Conservation (phyloP, 2,329 filamentous ascomycete genomes). For the Pyrenophora tritici-repentis region DNA sequence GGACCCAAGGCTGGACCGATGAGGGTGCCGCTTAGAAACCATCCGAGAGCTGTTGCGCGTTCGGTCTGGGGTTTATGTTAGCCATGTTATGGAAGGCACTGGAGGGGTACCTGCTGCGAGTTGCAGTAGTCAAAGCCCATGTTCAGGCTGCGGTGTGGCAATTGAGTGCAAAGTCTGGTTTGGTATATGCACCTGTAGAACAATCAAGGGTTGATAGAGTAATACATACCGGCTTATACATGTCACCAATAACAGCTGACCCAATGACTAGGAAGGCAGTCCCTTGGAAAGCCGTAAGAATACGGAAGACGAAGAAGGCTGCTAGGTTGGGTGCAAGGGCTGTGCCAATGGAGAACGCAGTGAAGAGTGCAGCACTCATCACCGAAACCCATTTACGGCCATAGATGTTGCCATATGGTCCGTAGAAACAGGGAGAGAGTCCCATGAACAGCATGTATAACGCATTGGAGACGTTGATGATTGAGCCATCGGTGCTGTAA, state of each 20-base stretch:
- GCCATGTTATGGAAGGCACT: neutral
- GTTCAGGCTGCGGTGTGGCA: neutral
- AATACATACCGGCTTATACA: conserved; percentile 50
- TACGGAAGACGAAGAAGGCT: conserved; percentile 74
- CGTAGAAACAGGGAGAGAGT: conserved; percentile 65
- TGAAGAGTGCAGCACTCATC: conserved; percentile 66
- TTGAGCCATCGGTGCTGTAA: conserved; percentile 67
- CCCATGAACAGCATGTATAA: conserved; percentile 78
- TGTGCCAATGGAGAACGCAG: conserved; percentile 71
- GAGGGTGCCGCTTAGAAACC: conserved; percentile 73
- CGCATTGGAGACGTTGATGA: conserved; percentile 76
- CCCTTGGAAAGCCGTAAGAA: conserved; percentile 75
- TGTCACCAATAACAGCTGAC: conserved; percentile 67
- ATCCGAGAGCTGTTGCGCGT: conserved; percentile 73
- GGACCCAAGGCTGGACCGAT: conserved; percentile 67
- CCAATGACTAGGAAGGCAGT: conserved; percentile 76
- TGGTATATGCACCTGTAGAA: neutral
- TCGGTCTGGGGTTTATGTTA: conserved; percentile 62
- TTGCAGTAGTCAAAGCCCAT: conserved; percentile 1
- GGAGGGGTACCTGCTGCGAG: conserved; percentile 16
- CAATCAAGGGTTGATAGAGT: neutral
- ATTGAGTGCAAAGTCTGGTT: neutral
- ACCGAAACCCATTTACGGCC: conserved; percentile 61
- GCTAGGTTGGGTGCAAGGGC: conserved; percentile 72
- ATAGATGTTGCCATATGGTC: conserved; percentile 64